Base-by-base conservation (phyloP, 2,329 filamentous ascomycete species). In the Microdochium paspali region DNA sequence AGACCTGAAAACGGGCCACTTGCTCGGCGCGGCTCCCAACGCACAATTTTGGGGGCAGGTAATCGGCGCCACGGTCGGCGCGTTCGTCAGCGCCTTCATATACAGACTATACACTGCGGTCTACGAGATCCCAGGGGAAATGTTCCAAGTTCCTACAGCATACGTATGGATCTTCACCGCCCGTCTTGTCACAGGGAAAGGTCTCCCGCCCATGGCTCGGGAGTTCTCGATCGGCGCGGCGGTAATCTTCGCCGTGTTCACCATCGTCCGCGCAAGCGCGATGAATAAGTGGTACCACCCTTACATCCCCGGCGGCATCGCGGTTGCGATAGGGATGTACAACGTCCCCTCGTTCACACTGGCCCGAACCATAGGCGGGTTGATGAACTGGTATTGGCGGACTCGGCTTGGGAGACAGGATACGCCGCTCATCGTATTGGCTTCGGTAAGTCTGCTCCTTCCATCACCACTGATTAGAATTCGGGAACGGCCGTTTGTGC, bases 131-230 rank as follows among this genome's bases (percentile, higher is more conserved):
- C 93, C 93, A 0, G 88, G 90, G 0, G 84, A 88, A 10, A 71
- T 96, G 46, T 97, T 98, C 63, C 86, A 95, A 60, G 90, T 95
- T 1, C 93, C 93, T 0, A 97, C 93, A 0, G 91, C 84, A 1
- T 96, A 91, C 62, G 90, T 98, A 4, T 98, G 93, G 93, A 87
- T 98, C 46, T 96, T 96, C 64, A 98, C 93, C 0, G 91, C 93
- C 1, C 77, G 93, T 15, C 74, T 98, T 2, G 90, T 98, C 10
- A 97, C 90, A 0, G 93, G 93, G 2, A 79, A 93, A 54, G 93
- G 93, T 0, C 64, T 98, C 39, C 93, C 93, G 1, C 73, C 79
- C 1, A 90, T 90, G 82, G 90, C 89, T 0, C 81, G 79, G 59
- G 82, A 90, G 58, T 94, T 86, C 71, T 87, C 91, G 1, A 66